A percentile compares a stretch with the other conserved stretches of the same genome.
Conservation (phyloP, 345 rosid species). For the Eucalyptus viminalis region DNA sequence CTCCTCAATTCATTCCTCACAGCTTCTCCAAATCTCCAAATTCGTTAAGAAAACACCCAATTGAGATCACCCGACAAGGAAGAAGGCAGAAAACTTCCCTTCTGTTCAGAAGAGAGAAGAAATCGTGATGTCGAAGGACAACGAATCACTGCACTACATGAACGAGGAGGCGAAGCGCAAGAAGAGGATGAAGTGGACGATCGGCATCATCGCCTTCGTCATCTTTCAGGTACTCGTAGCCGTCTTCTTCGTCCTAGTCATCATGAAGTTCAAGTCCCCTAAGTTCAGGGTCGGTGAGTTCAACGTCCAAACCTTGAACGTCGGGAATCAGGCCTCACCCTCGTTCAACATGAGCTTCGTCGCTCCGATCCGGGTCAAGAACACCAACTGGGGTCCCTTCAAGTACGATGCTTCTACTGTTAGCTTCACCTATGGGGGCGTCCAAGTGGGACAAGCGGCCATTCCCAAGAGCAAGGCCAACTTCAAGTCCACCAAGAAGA, state of each 20-base stretch:
- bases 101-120: neutral
- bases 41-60: neutral
- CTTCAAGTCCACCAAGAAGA: neutral
- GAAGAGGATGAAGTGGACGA: slow-evolving; percentile 5
- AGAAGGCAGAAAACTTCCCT: neutral
- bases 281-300: slow-evolving; percentile 1
- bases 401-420: neutral
- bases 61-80: neutral
- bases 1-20: neutral
- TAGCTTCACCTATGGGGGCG: neutral
- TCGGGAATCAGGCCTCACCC: neutral
- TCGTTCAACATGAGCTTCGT: neutral
- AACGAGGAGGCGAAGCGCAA: neutral
- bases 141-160: neutral
- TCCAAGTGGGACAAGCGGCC: neutral
- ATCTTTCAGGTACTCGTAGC: slow-evolving; percentile 2
- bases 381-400: slow-evolving; percentile 2
- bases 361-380: neutral
- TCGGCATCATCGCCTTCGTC: neutral
- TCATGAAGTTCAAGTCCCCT: slow-evolving; percentile 4
- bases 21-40: neutral
- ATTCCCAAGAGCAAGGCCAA: neutral
- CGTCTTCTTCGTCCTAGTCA: neutral
- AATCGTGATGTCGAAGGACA: neutral
- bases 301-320: neutral